phyloP scores from a whole-genome alignment of 257 asterid genomes.

The Verbascum thapsus region DNA sequence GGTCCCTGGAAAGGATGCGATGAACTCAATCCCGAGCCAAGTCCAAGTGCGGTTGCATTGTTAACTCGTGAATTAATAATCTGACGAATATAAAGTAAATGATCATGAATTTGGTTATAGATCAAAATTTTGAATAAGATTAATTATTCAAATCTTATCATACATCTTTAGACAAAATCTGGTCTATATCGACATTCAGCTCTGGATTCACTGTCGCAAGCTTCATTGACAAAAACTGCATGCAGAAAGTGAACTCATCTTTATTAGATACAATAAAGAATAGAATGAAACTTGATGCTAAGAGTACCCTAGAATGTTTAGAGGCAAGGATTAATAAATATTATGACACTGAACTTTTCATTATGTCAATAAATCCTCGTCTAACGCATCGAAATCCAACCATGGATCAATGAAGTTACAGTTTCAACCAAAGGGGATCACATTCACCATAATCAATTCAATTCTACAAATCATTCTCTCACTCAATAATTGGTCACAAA shows the following conservation, averaged over 20 bases:
- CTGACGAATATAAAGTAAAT: conserved; percentile 32
- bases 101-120: conserved; percentile 1
- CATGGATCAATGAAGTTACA: too few relatives aligned
- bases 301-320: too few relatives aligned
- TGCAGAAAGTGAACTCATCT: conserved; percentile 23
- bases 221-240: conserved; percentile 85
- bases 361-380: too few relatives aligned
- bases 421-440: too few relatives aligned
- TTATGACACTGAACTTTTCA: too few relatives aligned
- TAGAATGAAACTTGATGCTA: background rate
- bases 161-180: conserved; percentile 66
- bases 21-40: conserved; percentile 46
- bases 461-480: background rate
- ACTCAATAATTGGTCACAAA: background rate
- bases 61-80: conserved; percentile 54
- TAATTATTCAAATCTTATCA: conserved; percentile 18
- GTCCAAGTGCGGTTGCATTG: conserved; percentile 46
- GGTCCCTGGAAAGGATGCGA: conserved; percentile 53
- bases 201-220: conserved; percentile 84
- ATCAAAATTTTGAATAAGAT: background rate
- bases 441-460: background rate
- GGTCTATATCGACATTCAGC: conserved; percentile 56
- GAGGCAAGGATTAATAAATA: too few relatives aligned
- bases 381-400: too few relatives aligned
- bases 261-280: conserved; percentile 1